Evolutionary conservation across 2,329 filamentous ascomycete species (phyloP), one percentile per base, ranked within the genome.

Genomic region (Claviceps sp.): DNA sequence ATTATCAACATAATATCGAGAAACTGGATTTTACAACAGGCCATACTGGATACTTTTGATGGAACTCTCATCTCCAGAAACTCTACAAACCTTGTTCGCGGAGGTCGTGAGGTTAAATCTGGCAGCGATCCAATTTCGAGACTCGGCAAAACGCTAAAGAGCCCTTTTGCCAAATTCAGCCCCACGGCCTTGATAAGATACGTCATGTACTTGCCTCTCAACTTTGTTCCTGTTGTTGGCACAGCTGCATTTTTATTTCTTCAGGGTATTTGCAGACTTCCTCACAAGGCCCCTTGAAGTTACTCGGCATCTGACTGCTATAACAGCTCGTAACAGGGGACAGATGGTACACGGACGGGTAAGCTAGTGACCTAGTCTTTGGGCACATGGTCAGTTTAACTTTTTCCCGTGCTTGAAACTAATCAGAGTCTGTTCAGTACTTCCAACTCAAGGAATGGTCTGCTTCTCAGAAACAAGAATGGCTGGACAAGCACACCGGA

Each of bases 391-490:
- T 20, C 20, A 20, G 20, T 16, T 11, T 44, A 34, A 20, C 20
- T 20, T 9, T 14, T 22, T 23, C 52, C 8, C 39, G 8, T 5
- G n/a, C 20, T n/a, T 20, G 9, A 5, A 39, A 14, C 50, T 59
- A 57, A 50, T 61, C 61, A 8, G 13, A 26, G 3, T n/a, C 43
- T 6, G 14, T 50, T 9, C 29, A 93, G 68, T 96, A 95, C 68
- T 96, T 95, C 66, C 87, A 95, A 71, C 75, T 97, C 55, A 97
- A 96, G 71, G 79, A 80, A 47, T 95, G 88, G 88, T 79, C 78
- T 44, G 68, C 73, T 29, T 71, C 71, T 11, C 78, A 88, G 66
- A 78, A 74, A 60, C 75, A 80, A 46, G 75, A 82, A 47, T 94
- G 84, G 75, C 71, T 95, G 22, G 73, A 82, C 57, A 73, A 79